Percentiles rank a stretch among this genome's conserved stretches.
These are phyloP conservation scores for Solanum etuberosum DNA, from an alignment of 257 asterid genomes.

Conservation along the genomic window DNA sequence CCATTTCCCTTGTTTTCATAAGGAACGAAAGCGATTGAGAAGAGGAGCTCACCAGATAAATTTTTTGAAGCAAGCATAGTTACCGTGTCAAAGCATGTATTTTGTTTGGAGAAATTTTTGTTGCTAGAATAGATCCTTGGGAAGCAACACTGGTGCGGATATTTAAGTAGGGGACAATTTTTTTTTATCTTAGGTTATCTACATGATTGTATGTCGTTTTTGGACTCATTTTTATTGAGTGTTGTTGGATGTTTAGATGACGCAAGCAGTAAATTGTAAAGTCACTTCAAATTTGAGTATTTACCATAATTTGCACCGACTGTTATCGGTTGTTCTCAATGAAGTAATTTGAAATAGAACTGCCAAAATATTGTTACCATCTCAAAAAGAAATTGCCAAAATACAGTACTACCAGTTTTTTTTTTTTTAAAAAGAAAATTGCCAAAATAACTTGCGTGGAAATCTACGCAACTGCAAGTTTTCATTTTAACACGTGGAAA, in stretches of 20 bases:
- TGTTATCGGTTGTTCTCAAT: background rate
- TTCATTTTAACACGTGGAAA: background rate
- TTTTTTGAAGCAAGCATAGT: background rate
- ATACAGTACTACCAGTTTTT: background rate
- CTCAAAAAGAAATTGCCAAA: background rate
- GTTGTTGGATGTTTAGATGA: background rate
- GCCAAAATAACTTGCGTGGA: background rate
- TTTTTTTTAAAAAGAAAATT: background rate
- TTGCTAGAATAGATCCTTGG: background rate
- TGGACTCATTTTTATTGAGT: background rate
- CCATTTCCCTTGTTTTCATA: background rate
- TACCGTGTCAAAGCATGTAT: background rate
- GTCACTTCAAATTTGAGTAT: background rate
- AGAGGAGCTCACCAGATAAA: background rate
- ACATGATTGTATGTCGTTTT: background rate
- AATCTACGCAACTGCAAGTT: background rate
- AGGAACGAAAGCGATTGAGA: background rate
- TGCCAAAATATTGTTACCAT: background rate
- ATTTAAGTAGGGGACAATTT: background rate
- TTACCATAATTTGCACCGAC: background rate
- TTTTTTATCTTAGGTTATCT: background rate
- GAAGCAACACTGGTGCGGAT: background rate
- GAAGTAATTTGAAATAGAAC: background rate
- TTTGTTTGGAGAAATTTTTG: background rate
- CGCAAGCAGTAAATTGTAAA: background rate